Evolutionary conservation across 306 rosid species (phyloP).

Genomic region (Gleditsia sinensis): DNA sequence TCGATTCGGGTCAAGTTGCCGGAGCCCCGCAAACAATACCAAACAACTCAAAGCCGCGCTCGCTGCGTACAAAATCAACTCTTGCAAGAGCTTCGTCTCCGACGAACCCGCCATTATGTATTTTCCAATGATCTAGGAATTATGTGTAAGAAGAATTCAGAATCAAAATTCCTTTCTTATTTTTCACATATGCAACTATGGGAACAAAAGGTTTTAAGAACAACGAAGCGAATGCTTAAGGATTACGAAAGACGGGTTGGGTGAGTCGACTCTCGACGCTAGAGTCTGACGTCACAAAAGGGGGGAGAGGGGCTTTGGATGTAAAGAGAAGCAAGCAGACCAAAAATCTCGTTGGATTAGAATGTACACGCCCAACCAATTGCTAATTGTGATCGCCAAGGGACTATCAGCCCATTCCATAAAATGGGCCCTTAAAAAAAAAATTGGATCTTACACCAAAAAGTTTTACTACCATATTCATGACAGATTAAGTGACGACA

Average conservation of each 20-base stretch:
- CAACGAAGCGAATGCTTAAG: neutral
- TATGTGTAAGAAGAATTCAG: neutral
- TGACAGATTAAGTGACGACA: no score
- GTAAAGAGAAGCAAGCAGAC: neutral
- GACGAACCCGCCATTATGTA: conserved; percentile 57
- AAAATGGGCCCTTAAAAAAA: no score
- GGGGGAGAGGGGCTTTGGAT: neutral
- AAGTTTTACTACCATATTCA: no score
- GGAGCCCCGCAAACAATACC: conserved; percentile 75
- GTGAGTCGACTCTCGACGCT: neutral
- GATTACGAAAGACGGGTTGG: neutral
- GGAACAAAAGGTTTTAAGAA: neutral
- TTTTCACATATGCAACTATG: neutral
- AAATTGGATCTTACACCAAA: no score
- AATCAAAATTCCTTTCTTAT: neutral
- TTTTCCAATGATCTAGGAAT: neutral
- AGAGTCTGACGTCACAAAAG: neutral
- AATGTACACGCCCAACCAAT: no score
- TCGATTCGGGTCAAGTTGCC: conserved; percentile 89
- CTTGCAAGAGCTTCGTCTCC: conserved; percentile 73
- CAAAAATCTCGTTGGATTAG: neutral
- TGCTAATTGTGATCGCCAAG: no score
- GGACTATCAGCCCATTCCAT: no score
- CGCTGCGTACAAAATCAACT: conserved; percentile 79
- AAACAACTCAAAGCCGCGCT: conserved; percentile 91